Evolutionary conservation across 352 stramenopile species (phyloP), one percentile per base, ranked within the genome.

Genomic region (Phytophthora agathidicida): DNA sequence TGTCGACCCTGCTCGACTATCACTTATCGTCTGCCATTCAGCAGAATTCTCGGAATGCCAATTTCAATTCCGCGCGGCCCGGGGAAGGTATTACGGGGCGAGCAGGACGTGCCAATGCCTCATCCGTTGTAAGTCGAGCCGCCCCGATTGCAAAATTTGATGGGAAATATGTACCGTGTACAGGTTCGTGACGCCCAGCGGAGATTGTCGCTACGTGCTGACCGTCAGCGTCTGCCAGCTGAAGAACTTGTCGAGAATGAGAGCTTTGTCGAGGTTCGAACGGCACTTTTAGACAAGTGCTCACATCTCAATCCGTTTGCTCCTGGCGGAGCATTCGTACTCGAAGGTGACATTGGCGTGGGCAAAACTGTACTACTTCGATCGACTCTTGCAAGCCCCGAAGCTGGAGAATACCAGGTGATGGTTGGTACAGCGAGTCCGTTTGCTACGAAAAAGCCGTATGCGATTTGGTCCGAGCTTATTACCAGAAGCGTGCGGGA

Each of bases 101-200:
- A 20, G 8, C 46, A 24, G 51, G 22, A 14, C 53, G 51, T 20
- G 47, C 71, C 2, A 60, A 70, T 33, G 67, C 62, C 24, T 14
- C 66, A 28, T 69, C 67, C 36, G 55, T 71, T 11, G 60, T 74
- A 8, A 66, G 50, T 17, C 56, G 64, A 3, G 62, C 74, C 19
- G 77, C 74, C 1, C 81, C 77, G 36, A 88, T 93, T n/a, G 24
- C 65, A 65, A 7, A 93, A 95, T 26, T 57, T 93, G 33, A 93
- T 93, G 86, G 80, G 91, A 31, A 91, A 87, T 33, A 95, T 95
- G 83, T 80, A 95, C 46, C 78, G 78, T n/a, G 81, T 93, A 1
- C 86, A 95, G 68, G 75, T 95, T 5, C 78, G 82, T n/a, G 81
- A 93, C 36, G 84, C 84, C 6, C 80, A 92, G 62, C 74, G 82